Evolutionary conservation across 768 basidiomycete species (phyloP).

Genomic region (Auriscalpium orientale): DNA sequence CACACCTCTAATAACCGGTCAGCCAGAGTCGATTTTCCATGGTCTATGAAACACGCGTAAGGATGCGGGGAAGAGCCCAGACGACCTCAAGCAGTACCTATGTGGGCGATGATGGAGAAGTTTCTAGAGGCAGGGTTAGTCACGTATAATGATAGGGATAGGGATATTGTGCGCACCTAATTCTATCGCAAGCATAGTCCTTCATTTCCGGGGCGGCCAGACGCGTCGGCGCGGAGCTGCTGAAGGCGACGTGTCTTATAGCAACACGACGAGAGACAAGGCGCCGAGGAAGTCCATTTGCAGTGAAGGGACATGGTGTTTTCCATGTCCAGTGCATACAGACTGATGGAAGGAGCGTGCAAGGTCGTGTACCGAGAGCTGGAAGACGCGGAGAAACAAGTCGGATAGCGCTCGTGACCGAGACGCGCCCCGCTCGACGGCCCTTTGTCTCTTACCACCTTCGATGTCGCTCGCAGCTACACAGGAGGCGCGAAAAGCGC

Average conservation of each 20-base stretch:
- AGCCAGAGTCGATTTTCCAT: slow-evolving; percentile 92
- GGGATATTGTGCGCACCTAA: slow-evolving; percentile 40
- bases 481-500: slow-evolving; percentile 75
- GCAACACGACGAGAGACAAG: slow-evolving; percentile 4
- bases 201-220: slow-evolving; percentile 37
- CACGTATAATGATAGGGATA: background rate
- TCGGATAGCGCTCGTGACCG: no score
- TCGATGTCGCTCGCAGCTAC: slow-evolving; percentile 65
- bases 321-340: no score
- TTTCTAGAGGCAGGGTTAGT: slow-evolving; percentile 42
- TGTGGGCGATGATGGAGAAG: slow-evolving; percentile 96
- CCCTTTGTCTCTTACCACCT: no score
- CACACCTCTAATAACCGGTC: slow-evolving; percentile 77
- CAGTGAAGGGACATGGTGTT: no score
- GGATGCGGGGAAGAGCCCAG: background rate
- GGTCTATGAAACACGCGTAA: slow-evolving; percentile 41
- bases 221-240: background rate
- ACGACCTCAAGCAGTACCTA: slow-evolving; percentile 43
- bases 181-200: slow-evolving; percentile 57
- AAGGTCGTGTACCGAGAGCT: no score
- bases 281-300: background rate
- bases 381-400: no score
- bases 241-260: background rate
- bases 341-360: no score
- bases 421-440: no score